Base-by-base conservation (phyloP, 2,329 filamentous ascomycete genomes). In the Ramichloridium luteum region DNA sequence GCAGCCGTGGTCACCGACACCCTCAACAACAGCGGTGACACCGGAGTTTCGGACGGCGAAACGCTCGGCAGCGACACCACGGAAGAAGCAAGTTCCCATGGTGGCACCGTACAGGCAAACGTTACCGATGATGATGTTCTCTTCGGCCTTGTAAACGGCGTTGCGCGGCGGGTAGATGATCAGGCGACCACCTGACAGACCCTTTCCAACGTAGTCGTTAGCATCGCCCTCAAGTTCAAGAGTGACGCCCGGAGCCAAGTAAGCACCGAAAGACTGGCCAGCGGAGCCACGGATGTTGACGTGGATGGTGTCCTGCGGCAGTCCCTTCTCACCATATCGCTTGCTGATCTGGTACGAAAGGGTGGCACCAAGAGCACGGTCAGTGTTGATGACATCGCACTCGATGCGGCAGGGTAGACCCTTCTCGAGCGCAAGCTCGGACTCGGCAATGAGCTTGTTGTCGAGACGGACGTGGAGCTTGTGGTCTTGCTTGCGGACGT, bases 171-270 rank as follows among this genome's bases (percentile, higher is more conserved):
- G 88, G 57, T 94, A 96, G 51, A 96, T 71, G 51, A 94, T 93
- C 44, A 96, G 63, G 34, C 86, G 80, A 56, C 88, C 88, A 56
- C 88, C 88, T 33, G 86, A 94, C 17, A 96, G 65, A 53, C 86
- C 85, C 68, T 96, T 96, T 46, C 88, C 88, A 34, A 96, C 86
- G 49, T 94, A 96, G 56, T 96, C 88, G 58, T 96, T 96, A 54
- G 84, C 68, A 56, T 96, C 88, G 60, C 88, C 88, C 63, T 96
- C 88, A 23, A 96, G 75, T 60, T 96, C 88, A 28, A 96, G 67
- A 1, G 88, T 96, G 27, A 94, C 77, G 71, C 88, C 88, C 39
- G 86, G 82, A 27, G 88, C 86, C 36, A 94, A 71, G 68, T 80
- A 94, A 30, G 86, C 86, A 64, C 88, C 88, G 50, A 96, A 96